Percentiles rank a stretch among this genome's conserved stretches.
Evolutionary conservation across 2,329 filamentous ascomycete species (phyloP).

Genomic region (Paraconiothyrium brasiliense): DNA sequence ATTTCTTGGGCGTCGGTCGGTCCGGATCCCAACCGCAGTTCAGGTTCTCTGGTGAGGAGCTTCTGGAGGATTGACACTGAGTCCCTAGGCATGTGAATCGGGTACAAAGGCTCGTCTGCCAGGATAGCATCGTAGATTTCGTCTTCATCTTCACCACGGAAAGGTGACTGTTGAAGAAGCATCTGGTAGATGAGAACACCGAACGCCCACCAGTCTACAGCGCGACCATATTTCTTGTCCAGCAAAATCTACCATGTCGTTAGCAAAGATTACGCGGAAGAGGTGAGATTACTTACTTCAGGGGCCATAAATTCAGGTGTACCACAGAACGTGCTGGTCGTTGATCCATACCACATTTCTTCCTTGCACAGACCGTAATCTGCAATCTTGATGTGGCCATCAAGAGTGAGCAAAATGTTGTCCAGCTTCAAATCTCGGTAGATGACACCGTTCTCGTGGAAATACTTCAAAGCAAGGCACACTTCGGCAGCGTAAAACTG

Average conservation of each 20-base stretch:
- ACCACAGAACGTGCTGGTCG: conserved; percentile 97
- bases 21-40: conserved; percentile 89
- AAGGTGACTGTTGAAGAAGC: conserved; percentile 97
- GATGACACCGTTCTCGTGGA: conserved; percentile 99
- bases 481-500: conserved; percentile 99
- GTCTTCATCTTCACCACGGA: conserved; percentile 98
- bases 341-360: conserved; percentile 99
- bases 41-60: conserved; percentile 92
- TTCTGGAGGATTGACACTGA: conserved; percentile 98
- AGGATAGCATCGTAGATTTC: conserved; percentile 99
- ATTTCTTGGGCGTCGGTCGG: conserved; percentile 98
- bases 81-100: conserved; percentile 98
- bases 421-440: conserved; percentile 85
- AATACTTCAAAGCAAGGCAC: conserved; percentile 96
- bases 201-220: conserved; percentile 99
- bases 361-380: conserved; percentile 99
- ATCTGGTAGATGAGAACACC: conserved; percentile 99
- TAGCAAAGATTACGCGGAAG: conserved; percentile 40
- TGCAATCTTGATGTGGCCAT: conserved; percentile 98
- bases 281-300: conserved; percentile 68
- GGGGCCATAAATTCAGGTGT: conserved; percentile 99
- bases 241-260: conserved; percentile 75
- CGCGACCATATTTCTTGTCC: conserved; percentile 97
- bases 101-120: conserved; percentile 95
- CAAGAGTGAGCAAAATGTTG: conserved; percentile 91